phyloP scores from a whole-genome alignment of 2,329 filamentous ascomycete species.

The Graphilbum fragrans region DNA sequence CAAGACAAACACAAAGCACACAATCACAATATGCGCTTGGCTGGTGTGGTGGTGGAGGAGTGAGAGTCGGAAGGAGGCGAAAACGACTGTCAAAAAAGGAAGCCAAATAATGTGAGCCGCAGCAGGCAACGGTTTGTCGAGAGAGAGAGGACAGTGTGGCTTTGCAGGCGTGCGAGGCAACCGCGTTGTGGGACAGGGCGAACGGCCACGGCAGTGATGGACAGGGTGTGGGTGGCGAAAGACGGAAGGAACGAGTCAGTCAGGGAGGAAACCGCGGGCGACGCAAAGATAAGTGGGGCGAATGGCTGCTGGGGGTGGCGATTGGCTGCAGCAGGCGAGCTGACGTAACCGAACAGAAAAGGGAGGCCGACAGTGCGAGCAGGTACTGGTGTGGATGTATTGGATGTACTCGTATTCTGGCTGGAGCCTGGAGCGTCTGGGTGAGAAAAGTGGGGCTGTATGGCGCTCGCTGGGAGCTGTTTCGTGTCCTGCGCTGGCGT shows the following conservation, averaged over 20 bases:
- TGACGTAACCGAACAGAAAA: slow-evolving; percentile 11
- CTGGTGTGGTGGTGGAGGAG: too few species aligned
- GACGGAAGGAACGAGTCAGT: not conserved
- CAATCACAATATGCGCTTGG: too few species aligned
- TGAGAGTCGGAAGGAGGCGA: not conserved
- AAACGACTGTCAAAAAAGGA: not conserved
- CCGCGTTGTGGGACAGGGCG: not conserved
- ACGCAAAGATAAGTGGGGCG: not conserved
- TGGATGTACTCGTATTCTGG: not conserved
- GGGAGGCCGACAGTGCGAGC: too few species aligned
- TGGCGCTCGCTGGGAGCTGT: not conserved
- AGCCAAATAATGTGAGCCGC: not conserved
- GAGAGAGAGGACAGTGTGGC: not conserved
- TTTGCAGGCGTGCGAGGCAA: not conserved
- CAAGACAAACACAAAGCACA: not conserved
- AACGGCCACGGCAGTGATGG: not conserved
- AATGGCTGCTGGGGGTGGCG: not conserved
- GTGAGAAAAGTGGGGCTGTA: slow-evolving; percentile 2
- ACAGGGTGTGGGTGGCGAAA: not conserved
- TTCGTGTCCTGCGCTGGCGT: too few species aligned
- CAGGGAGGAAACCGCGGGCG: not conserved
- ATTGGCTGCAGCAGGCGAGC: slow-evolving; percentile 8
- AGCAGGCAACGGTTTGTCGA: not conserved
- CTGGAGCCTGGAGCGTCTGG: not conserved
- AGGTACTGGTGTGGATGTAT: too few species aligned